Conservation (phyloP, 441 rosid species). For the Macaranga tanarius region DNA sequence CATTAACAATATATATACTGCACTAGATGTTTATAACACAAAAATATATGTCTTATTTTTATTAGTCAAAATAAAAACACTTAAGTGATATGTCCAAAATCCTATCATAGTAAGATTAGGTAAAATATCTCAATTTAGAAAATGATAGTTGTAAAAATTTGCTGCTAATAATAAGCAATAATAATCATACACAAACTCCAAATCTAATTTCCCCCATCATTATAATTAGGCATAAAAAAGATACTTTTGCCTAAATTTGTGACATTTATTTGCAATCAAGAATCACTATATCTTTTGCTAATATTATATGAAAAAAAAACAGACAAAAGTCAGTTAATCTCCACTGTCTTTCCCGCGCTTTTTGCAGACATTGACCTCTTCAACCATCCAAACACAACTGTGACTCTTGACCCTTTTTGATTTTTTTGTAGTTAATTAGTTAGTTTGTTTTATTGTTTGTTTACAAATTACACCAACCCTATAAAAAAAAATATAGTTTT, state of each 20-base stretch:
- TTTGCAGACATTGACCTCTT: conserved; percentile 23
- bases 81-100: no score
- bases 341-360: conserved; percentile 27
- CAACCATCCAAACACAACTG: conserved; percentile 23
- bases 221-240: background rate
- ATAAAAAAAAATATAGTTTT: background rate
- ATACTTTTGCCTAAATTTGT: background rate
- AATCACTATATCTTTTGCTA: background rate
- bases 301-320: no score
- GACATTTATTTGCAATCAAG: background rate
- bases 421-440: background rate
- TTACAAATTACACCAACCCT: background rate
- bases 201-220: no score
- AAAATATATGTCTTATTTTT: no score
- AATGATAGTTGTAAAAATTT: no score
- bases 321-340: conserved; percentile 15
- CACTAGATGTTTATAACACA: no score
- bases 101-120: no score
- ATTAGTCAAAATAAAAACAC: no score
- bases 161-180: no score
- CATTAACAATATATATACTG: no score
- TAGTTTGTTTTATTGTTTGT: conserved; percentile 1
- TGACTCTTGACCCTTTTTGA: background rate
- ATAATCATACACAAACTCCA: no score
- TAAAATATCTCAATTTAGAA: background rate